phyloP scores from a whole-genome alignment of 352 stramenopile species.

The Pythium aphanidermatum region DNA sequence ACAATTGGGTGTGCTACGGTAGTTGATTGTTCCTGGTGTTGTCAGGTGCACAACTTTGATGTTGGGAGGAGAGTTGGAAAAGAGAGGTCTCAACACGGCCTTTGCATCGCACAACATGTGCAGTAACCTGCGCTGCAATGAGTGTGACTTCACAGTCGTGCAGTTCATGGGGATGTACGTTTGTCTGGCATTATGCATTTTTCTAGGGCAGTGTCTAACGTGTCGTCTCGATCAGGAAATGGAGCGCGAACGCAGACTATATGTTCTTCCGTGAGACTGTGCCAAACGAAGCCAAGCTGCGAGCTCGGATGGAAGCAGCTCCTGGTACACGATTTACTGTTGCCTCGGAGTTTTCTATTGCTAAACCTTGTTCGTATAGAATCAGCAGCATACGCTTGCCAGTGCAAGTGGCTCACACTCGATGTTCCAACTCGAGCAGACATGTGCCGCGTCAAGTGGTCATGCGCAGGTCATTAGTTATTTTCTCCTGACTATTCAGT shows the following conservation, averaged over 20 bases:
- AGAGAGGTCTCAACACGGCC: constrained; percentile 51
- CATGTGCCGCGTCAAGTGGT: constrained; percentile 62
- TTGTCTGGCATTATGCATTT: no score
- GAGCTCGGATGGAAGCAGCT: constrained; percentile 50
- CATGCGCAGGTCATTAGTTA: constrained; percentile 51
- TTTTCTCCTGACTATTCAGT: not conserved
- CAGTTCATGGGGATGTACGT: constrained; percentile 68
- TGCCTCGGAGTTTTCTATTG: not conserved
- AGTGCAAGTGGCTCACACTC: constrained; percentile 78
- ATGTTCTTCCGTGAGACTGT: constrained; percentile 86
- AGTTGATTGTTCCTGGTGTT: not conserved
- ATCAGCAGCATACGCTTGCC: constrained; percentile 63
- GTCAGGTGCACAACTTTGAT: constrained; percentile 48
- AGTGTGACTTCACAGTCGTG: constrained; percentile 77
- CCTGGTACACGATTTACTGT: constrained; percentile 23
- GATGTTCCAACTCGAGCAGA: constrained; percentile 40
- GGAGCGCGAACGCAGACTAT: constrained; percentile 62
- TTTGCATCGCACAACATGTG: constrained; percentile 55
- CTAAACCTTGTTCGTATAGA: constrained; percentile 14
- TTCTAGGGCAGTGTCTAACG: not conserved
- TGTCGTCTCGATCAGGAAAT: constrained; percentile 66
- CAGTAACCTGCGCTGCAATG: constrained; percentile 72
- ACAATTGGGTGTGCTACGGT: not conserved
- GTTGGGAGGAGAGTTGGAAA: constrained; percentile 45
- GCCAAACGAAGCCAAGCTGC: constrained; percentile 59